phyloP scores from a whole-genome alignment of 2,329 filamentous ascomycete genomes.

The Ophiostoma sp. region DNA sequence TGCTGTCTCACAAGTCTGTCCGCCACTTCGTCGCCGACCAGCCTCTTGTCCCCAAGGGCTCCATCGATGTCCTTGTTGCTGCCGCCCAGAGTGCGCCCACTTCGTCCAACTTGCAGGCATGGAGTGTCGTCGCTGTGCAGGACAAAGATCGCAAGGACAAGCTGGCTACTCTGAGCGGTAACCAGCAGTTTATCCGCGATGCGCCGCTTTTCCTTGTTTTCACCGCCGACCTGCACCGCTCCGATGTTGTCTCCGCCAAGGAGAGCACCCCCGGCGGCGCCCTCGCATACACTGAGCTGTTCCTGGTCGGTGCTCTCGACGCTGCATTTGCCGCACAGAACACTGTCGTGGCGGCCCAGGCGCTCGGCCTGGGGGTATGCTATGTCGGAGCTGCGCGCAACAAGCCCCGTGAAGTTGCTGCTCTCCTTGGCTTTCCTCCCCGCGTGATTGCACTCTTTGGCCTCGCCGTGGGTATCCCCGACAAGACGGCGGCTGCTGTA shows the following conservation, averaged over 20 bases:
- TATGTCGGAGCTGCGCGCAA: slow-evolving; percentile 34
- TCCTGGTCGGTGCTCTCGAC: neutral
- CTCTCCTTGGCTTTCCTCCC: slow-evolving; percentile 30
- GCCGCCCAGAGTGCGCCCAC: slow-evolving; percentile 35
- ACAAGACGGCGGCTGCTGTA: neutral
- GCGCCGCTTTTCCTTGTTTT: neutral
- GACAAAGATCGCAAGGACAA: slow-evolving; percentile 30
- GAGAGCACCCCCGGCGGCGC: neutral
- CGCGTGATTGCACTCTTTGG: slow-evolving; percentile 33
- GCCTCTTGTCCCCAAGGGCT: slow-evolving; percentile 26
- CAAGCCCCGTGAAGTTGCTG: slow-evolving; percentile 29
- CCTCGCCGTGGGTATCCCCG: slow-evolving; percentile 19
- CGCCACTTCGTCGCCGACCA: slow-evolving; percentile 29
- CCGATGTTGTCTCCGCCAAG: neutral
- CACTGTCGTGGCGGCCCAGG: neutral
- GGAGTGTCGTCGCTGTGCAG: slow-evolving; percentile 32
- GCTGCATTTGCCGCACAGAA: neutral
- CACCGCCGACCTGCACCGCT: neutral
- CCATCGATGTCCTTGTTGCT: slow-evolving; percentile 31
- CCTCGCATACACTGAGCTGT: neutral
- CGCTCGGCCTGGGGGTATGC: slow-evolving; percentile 29
- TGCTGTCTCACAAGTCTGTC: slow-evolving; percentile 32
- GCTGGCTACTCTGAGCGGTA: slow-evolving; percentile 30
- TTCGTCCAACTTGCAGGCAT: slow-evolving; percentile 35
- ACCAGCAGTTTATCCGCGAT: slow-evolving; percentile 2